A percentile compares a stretch with the other conserved stretches of the same genome.
These are phyloP conservation scores for Clathrus columnatus DNA, from an alignment of 768 basidiomycete species.

Conservation along the genomic window DNA sequence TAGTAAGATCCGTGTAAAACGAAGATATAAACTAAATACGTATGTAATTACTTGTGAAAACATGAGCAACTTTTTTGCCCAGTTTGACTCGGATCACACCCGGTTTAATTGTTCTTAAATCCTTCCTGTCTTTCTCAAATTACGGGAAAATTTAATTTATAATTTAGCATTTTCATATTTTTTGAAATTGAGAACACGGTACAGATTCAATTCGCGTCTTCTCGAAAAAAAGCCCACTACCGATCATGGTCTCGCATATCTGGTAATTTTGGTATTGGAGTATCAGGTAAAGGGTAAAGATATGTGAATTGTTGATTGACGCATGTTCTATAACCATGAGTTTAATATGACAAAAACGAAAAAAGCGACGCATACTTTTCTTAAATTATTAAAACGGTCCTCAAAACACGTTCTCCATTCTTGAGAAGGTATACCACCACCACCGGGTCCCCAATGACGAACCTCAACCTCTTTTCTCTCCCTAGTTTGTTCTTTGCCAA, in stretches of 20 bases:
- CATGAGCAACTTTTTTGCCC: no score
- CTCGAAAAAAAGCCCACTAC: constrained; percentile 76
- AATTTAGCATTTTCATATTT: no score
- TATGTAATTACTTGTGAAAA: no score
- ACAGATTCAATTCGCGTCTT: constrained; percentile 44
- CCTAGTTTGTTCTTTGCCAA: constrained; percentile 17
- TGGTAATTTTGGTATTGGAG: constrained; percentile 36
- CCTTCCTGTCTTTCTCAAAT: no score
- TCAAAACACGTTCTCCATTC: constrained; percentile 59
- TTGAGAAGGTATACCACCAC: constrained; percentile 44
- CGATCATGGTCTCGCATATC: constrained; percentile 62
- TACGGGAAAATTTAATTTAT: no score
- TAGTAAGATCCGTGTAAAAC: no score
- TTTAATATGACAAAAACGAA: constrained; percentile 9
- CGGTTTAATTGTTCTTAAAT: no score
- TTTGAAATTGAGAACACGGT: not conserved
- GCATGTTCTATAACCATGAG: constrained; percentile 43
- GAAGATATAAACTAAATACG: no score
- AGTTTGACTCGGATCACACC: no score
- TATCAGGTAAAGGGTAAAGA: constrained; percentile 5
- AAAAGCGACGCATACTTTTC: constrained; percentile 37
- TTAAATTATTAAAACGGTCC: constrained; percentile 54
- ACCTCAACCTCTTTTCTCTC: not conserved
- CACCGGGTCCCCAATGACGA: no score
- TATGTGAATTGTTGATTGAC: constrained; percentile 30